A percentile compares a stretch with the other conserved stretches of the same genome.
These are phyloP conservation scores for Trametes punicea DNA, from an alignment of 768 basidiomycete species.

Conservation along the genomic window DNA sequence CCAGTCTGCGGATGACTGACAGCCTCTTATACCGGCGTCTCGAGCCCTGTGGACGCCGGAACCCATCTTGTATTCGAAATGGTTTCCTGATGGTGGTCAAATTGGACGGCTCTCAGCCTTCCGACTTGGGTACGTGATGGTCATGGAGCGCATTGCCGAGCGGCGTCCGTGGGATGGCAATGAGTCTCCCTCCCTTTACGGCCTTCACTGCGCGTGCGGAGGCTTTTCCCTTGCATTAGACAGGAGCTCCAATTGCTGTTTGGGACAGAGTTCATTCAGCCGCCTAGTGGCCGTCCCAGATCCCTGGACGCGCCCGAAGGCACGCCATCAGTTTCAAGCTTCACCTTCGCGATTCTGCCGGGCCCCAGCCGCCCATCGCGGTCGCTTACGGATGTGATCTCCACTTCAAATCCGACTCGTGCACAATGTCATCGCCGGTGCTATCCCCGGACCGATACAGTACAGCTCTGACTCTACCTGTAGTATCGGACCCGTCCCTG, in stretches of 20 bases:
- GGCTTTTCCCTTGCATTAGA: neutral
- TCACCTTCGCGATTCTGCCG: neutral
- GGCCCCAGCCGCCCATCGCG: constrained; percentile 4
- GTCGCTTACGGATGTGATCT: constrained; percentile 4
- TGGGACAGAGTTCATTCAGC: neutral
- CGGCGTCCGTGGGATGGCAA: neutral
- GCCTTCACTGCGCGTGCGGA: neutral
- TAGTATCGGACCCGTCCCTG: neutral
- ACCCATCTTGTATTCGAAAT: neutral
- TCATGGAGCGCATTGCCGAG: neutral
- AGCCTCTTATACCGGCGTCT: neutral
- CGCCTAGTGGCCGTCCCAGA: constrained; percentile 1
- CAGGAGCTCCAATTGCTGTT: neutral
- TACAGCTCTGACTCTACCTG: neutral
- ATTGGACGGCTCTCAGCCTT: neutral
- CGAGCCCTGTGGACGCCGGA: neutral
- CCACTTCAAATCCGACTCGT: constrained; percentile 12
- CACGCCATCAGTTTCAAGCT: constrained; percentile 22
- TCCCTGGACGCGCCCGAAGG: constrained; percentile 5
- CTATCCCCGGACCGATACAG: constrained; percentile 8
- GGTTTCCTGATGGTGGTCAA: constrained; percentile 8
- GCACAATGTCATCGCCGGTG: neutral
- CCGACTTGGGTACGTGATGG: neutral
- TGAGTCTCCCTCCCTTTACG: neutral
- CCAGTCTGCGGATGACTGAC: neutral